These are phyloP conservation scores for Balansia obtecta DNA, from an alignment of 2,329 filamentous ascomycete species.

Conservation along the genomic window DNA sequence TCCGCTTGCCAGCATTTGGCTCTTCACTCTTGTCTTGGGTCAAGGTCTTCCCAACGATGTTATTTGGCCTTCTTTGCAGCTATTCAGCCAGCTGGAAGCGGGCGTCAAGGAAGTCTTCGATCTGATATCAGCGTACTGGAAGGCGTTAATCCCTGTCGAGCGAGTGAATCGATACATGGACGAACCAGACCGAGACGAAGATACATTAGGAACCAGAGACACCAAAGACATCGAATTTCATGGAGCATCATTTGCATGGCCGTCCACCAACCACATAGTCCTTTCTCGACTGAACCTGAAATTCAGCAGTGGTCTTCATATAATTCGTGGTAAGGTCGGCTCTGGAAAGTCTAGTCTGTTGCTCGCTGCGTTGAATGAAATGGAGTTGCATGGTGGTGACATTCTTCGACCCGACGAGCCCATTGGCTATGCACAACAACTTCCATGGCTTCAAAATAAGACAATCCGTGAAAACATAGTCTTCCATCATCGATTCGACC, in stretches of 20 bases:
- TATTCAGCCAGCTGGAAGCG: constrained; percentile 64
- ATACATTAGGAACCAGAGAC: constrained; percentile 21
- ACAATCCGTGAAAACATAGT: constrained; percentile 53
- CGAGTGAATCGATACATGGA: constrained; percentile 79
- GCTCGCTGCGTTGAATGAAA: constrained; percentile 45
- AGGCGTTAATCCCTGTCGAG: constrained; percentile 69
- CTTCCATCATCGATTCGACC: constrained; percentile 45
- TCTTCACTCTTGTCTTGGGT: constrained; percentile 62
- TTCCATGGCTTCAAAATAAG: constrained; percentile 54
- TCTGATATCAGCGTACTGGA: constrained; percentile 64
- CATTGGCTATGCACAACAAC: constrained; percentile 45
- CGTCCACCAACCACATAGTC: constrained; percentile 46
- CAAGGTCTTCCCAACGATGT: constrained; percentile 63
- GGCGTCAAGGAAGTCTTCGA: constrained; percentile 64
- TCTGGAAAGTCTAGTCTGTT: constrained; percentile 50
- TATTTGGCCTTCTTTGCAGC: constrained; percentile 73
- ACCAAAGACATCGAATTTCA: constrained; percentile 38
- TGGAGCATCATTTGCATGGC: constrained; percentile 67
- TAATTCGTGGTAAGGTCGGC: constrained; percentile 47
- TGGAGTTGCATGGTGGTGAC: constrained; percentile 50
- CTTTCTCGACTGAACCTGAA: constrained; percentile 33
- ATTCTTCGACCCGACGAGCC: constrained; percentile 35
- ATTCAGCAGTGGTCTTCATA: constrained; percentile 37
- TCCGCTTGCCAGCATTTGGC: constrained; percentile 68
- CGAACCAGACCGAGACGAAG: constrained; percentile 62